Conservation (phyloP, 176 grass and related monocot genomes). For the Phoenix dactylifera region DNA sequence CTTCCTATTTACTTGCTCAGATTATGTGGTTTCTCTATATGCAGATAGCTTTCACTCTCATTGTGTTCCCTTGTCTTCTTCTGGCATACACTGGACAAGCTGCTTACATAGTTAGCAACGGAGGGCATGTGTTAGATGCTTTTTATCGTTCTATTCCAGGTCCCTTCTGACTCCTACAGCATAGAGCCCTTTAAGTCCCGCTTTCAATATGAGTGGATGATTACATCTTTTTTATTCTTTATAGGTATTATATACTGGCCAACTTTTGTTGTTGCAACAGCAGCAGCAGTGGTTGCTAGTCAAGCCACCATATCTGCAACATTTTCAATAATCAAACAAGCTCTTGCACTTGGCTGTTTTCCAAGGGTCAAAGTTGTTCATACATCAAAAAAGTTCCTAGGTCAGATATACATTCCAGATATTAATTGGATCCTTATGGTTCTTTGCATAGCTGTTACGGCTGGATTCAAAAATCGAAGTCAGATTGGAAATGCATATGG, state of each 20-base stretch:
- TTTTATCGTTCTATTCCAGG: slow-evolving; percentile 83
- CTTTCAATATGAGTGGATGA: neutral
- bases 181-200: neutral
- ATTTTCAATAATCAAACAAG: slow-evolving; percentile 80
- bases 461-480: slow-evolving; percentile 64
- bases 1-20: slow-evolving; percentile 1
- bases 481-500: slow-evolving; percentile 92
- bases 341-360: slow-evolving; percentile 68
- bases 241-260: slow-evolving; percentile 80
- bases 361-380: slow-evolving; percentile 73
- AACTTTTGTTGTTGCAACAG: slow-evolving; percentile 55
- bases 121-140: slow-evolving; percentile 49
- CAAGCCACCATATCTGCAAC: slow-evolving; percentile 92
- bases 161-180: neutral
- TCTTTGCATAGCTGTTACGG: slow-evolving; percentile 82
- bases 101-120: slow-evolving; percentile 52
- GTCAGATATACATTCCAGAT: slow-evolving; percentile 91
- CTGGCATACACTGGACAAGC: slow-evolving; percentile 87
- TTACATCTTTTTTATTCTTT: neutral
- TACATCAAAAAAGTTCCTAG: slow-evolving; percentile 68
- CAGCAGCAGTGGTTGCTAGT: slow-evolving; percentile 76
- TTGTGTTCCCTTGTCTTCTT: slow-evolving; percentile 81
- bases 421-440: slow-evolving; percentile 87
- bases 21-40: neutral
- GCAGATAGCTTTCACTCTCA: slow-evolving; percentile 17